Base-by-base conservation (phyloP, 805 yeast species). In the Wickerhamiella azymoides region DNA sequence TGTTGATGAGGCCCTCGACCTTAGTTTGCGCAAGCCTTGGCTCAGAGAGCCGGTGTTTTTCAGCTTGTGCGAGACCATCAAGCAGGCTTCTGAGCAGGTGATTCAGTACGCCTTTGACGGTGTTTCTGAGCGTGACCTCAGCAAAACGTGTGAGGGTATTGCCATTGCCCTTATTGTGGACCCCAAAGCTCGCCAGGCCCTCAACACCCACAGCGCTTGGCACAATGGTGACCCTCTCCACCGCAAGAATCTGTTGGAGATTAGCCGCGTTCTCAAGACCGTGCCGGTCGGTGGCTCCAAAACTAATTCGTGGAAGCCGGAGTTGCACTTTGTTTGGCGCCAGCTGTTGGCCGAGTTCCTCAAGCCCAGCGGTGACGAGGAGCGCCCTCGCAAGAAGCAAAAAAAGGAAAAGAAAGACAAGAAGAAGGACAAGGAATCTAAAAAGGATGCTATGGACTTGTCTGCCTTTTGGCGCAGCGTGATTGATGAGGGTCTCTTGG, bases 401-500 rank as follows among this genome's bases (percentile, higher is more conserved):
- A 55, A 65, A 66, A 57, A 65, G 46, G 45, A 43, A 13, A 47
- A 52, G 41, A 49, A 54, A 43, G 39, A 24, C 17, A 49, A 46
- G 36, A 54, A 62, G 14, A 58, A 61, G 9, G 57, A 56, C 9
- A 16, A 25, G 19, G 44, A 41, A 6, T n/a, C 27, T 10, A 53
- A 53, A 10, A 53, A 54, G 9, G 59, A 52, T 11, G 27, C 41
- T 21, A 60, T 75, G 24, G 60, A 67, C 2, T 57, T 76, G 36
- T 60, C 66, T 8, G 92, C 83, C 45, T 86, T 89, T 60, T 86
- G 94, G 94, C 74, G 76, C 53, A 66, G 71, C 3, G 78, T 77
- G 5, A 73, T 89, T 13, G 96, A 89, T 58, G 92, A 85, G 54
- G 72, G 81, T 3, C 74, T 83, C 49, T 88, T 89, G 54, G 68